Evolutionary conservation across 148 eudicot genomes (phyloP).

Genomic region (Bassia scoparia): DNA sequence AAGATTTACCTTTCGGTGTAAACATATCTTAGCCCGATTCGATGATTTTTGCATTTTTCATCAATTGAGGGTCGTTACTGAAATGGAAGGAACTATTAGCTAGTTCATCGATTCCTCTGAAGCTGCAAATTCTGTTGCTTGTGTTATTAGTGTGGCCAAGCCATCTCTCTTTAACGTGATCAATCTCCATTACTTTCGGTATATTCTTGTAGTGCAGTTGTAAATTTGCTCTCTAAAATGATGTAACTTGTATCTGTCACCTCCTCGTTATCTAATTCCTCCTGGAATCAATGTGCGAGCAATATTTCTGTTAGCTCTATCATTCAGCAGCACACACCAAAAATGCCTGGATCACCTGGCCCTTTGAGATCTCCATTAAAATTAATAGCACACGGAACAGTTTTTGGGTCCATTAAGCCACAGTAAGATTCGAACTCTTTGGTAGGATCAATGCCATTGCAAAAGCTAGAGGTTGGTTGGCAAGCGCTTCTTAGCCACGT

Average conservation of each 20-base stretch:
- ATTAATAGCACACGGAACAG: slow-evolving; percentile 56
- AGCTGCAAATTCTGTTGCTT: slow-evolving; percentile 71
- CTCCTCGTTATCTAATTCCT: slow-evolving; percentile 37
- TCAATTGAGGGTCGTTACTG: slow-evolving; percentile 49
- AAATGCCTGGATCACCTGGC: slow-evolving; percentile 62
- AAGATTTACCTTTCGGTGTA: slow-evolving; percentile 72
- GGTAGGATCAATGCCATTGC: slow-evolving; percentile 64
- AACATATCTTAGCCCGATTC: slow-evolving; percentile 67
- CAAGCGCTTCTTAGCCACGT: slow-evolving; percentile 59
- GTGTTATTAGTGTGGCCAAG: slow-evolving; percentile 55
- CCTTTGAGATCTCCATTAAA: slow-evolving; percentile 73
- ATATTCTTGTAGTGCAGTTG: slow-evolving; percentile 39
- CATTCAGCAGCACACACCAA: slow-evolving; percentile 74
- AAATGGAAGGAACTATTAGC: slow-evolving; percentile 67
- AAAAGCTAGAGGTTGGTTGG: slow-evolving; percentile 71
- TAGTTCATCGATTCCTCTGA: slow-evolving; percentile 60
- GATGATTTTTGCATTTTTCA: slow-evolving; percentile 40
- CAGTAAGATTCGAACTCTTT: slow-evolving; percentile 57
- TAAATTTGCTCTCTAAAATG: slow-evolving; percentile 55
- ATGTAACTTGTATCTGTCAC: slow-evolving; percentile 52
- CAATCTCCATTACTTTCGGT: slow-evolving; percentile 41
- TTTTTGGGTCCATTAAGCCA: slow-evolving; percentile 68
- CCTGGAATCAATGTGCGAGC: slow-evolving; percentile 56
- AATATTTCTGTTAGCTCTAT: slow-evolving; percentile 68
- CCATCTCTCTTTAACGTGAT: slow-evolving; percentile 49